phyloP scores from a whole-genome alignment of 2,329 filamentous ascomycete species.

The Amauroascus verrucosus region DNA sequence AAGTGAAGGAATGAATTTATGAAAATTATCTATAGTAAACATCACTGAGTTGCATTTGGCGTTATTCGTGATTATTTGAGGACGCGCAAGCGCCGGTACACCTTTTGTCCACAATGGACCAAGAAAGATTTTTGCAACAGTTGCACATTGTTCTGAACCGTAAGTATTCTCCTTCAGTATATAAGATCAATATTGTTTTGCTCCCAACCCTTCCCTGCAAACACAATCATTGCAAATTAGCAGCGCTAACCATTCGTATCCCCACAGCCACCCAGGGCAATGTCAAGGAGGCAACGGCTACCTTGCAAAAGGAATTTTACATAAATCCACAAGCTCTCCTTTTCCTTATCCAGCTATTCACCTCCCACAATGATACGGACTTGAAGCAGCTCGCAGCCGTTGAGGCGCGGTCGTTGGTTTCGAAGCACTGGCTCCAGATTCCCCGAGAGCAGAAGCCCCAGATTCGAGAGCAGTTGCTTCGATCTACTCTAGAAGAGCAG shows the following conservation, averaged over 20 bases:
- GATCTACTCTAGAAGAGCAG: constrained; percentile 71
- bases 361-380: constrained; percentile 59
- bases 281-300: constrained; percentile 80
- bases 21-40: neutral
- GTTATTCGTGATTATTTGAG: constrained; percentile 10
- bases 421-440: constrained; percentile 75
- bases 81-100: constrained; percentile 14
- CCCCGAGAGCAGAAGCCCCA: constrained; percentile 64
- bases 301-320: constrained; percentile 91
- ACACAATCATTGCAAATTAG: neutral
- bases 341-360: constrained; percentile 77
- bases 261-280: constrained; percentile 69
- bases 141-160: constrained; percentile 80
- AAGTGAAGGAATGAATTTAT: neutral
- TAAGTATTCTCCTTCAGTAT: constrained; percentile 41
- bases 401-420: constrained; percentile 71
- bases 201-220: no score
- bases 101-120: constrained; percentile 50
- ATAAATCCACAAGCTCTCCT: constrained; percentile 72
- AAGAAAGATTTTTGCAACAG: constrained; percentile 74
- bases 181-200: no score
- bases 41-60: constrained; percentile 20
- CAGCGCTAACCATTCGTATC: constrained; percentile 12
- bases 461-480: constrained; percentile 71
- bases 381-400: constrained; percentile 86